These are phyloP conservation scores for Galerina marginata DNA, from an alignment of 768 basidiomycete species.

Conservation along the genomic window DNA sequence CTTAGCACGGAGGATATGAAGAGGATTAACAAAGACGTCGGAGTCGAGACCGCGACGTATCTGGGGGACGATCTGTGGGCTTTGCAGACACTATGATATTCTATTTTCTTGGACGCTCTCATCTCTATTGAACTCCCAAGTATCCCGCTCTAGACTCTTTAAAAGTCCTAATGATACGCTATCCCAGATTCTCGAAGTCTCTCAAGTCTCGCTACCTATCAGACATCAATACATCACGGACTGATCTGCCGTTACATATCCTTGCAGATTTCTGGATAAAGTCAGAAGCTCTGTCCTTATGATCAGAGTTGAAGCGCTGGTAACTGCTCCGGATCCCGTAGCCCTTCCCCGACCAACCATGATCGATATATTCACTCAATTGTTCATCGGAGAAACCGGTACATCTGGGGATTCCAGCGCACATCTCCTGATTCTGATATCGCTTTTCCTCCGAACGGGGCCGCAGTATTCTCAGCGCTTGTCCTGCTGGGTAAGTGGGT, in stretches of 20 bases:
- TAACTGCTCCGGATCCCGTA: neutral
- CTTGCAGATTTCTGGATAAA: slow-evolving; percentile 12
- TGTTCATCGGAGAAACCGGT: slow-evolving; percentile 10
- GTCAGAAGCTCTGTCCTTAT: slow-evolving; percentile 20
- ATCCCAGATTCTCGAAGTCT: slow-evolving; percentile 9
- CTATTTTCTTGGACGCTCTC: neutral
- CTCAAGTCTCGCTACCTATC: slow-evolving; percentile 7
- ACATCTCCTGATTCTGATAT: slow-evolving; percentile 3
- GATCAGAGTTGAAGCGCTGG: slow-evolving; percentile 19
- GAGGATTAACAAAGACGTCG: slow-evolving; percentile 87
- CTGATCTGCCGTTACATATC: slow-evolving; percentile 9
- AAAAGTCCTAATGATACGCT: neutral
- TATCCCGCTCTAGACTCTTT: slow-evolving; percentile 2
- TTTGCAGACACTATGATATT: slow-evolving; percentile 58
- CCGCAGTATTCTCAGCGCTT: slow-evolving; percentile 3
- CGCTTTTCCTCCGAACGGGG: slow-evolving; percentile 2
- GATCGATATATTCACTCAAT: slow-evolving; percentile 20
- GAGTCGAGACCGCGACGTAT: slow-evolving; percentile 85
- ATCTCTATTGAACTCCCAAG: slow-evolving; percentile 3
- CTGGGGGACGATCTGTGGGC: slow-evolving; percentile 91
- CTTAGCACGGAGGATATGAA: slow-evolving; percentile 89
- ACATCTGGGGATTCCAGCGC: neutral
- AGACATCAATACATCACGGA: slow-evolving; percentile 6
- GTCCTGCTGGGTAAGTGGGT: neutral
- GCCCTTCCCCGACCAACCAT: slow-evolving; percentile 18